Percentiles rank a stretch among this genome's conserved stretches.
These are phyloP conservation scores for Coprinopsis cinerea DNA, from an alignment of 768 basidiomycete species.

Conservation along the genomic window DNA sequence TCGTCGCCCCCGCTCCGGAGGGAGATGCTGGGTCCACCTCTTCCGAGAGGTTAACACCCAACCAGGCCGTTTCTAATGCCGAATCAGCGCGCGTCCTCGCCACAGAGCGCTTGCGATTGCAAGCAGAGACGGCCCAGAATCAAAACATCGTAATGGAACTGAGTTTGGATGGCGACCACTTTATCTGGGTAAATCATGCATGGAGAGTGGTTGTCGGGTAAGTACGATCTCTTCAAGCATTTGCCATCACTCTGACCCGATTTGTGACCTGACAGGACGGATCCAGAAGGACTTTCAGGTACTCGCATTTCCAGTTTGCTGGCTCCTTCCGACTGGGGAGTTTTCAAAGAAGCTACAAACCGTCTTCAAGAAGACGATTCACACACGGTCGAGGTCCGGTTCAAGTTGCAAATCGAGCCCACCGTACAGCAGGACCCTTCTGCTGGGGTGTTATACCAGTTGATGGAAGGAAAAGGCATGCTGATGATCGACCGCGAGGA, in stretches of 20 bases:
- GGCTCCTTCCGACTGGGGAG: constrained; percentile 69
- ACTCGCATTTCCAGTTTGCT: constrained; percentile 79
- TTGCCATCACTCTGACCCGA: constrained; percentile 1
- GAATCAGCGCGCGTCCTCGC: constrained; percentile 83
- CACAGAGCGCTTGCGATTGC: constrained; percentile 79
- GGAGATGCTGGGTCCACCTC: constrained; percentile 30
- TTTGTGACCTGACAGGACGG: constrained; percentile 67
- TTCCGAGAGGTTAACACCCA: constrained; percentile 25
- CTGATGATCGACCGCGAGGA: constrained; percentile 92
- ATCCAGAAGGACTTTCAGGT: constrained; percentile 73
- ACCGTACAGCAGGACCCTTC: constrained; percentile 52
- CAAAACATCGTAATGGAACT: constrained; percentile 96
- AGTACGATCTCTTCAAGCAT: constrained; percentile 20
- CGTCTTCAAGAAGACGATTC: constrained; percentile 87
- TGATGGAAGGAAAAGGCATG: constrained; percentile 98
- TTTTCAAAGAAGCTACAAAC: constrained; percentile 83
- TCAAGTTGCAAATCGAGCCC: constrained; percentile 76
- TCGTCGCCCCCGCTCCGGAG: constrained; percentile 34
- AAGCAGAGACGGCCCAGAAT: constrained; percentile 93
- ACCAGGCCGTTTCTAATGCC: constrained; percentile 47
- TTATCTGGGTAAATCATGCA: constrained; percentile 94
- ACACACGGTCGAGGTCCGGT: constrained; percentile 88
- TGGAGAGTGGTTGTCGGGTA: constrained; percentile 92
- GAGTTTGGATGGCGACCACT: constrained; percentile 87
- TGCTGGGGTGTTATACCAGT: constrained; percentile 56